phyloP scores from a whole-genome alignment of 73 alveolate species.

The Effrenium voratum region DNA sequence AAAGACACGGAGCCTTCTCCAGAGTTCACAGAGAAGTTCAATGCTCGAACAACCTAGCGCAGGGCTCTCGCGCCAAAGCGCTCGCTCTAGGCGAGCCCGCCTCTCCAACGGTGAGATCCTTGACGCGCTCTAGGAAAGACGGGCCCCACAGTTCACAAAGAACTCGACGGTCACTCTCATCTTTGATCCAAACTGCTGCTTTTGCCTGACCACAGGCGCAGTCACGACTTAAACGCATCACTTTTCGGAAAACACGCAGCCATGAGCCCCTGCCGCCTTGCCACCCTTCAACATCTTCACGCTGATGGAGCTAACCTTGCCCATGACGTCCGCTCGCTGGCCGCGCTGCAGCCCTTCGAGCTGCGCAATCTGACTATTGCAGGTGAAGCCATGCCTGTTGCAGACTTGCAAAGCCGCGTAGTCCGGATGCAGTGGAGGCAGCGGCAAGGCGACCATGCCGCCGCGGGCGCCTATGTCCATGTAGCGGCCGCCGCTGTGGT shows the following conservation, averaged over 20 bases:
- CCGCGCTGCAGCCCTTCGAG: background rate
- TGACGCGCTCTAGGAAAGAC: background rate
- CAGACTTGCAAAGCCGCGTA: background rate
- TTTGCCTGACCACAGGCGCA: background rate
- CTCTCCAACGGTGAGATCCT: background rate
- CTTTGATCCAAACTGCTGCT: background rate
- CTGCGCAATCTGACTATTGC: background rate
- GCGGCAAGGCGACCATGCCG: background rate
- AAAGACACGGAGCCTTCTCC: background rate
- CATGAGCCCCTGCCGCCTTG: background rate
- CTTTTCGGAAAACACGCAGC: background rate
- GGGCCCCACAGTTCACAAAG: background rate
- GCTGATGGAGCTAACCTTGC: background rate
- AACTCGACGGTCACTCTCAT: background rate
- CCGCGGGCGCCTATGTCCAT: background rate
- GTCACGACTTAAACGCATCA: background rate
- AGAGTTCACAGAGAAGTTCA: background rate
- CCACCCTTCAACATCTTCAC: background rate
- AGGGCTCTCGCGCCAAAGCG: background rate
- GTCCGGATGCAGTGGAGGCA: background rate
- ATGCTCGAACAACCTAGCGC: background rate
- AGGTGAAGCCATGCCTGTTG: background rate
- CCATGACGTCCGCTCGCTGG: background rate
- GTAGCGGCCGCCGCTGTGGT: background rate
- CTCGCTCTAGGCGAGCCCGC: background rate